Base-by-base conservation (phyloP, 257 asterid species). In the Voacanga thouarsii region DNA sequence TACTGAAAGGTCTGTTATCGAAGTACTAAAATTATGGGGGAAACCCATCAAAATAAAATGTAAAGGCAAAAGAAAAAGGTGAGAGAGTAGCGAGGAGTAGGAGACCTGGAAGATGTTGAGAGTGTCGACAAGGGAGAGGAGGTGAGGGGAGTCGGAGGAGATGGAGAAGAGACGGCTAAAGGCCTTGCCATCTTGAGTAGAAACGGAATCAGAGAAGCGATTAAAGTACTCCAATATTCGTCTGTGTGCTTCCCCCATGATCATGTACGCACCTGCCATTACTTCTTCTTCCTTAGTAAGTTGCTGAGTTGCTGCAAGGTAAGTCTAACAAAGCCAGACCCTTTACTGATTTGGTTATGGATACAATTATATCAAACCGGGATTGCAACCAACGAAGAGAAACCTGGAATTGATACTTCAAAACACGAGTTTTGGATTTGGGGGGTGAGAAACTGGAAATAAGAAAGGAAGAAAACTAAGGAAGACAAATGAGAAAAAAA, bases 231-330 rank as follows among this genome's bases (percentile, higher is more conserved):
- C 97, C 16, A 85, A 82, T 77, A 95, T 88, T 75, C 97, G 83
- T 68, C 96, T 80, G 87, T 93, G 92, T 57, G 97, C 91, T 88
- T 94, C 99, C 64, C 99, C 98, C 96, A 92, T 90, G 88, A 97
- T 91, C 85, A 90, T 50, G 76, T 88, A 85, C 12, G 90, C 89
- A 12, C 76, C 81, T n/a, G 89, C 91, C 96, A 89, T 90, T 80
- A 56, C 14, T 21, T 4, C 60, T 24, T 19, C 49, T 18, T 56
- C 70, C 47, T 37, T 55, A 56, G 43, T 33, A 26, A 64, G 43
- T 21, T 11, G 43, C 30, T 33, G 26, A 28, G 70, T 19, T 9
- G 19, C 43, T 64, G n/a, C 6, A 12, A 15, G 14, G 12, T 15
- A 12, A 51, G 23, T 5, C 26, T 21, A 64, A 28, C 70, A 64